Evolutionary conservation across 192 early-diverging fungal species (phyloP).

Genomic region (Rhizoclosmatium globosum): DNA sequence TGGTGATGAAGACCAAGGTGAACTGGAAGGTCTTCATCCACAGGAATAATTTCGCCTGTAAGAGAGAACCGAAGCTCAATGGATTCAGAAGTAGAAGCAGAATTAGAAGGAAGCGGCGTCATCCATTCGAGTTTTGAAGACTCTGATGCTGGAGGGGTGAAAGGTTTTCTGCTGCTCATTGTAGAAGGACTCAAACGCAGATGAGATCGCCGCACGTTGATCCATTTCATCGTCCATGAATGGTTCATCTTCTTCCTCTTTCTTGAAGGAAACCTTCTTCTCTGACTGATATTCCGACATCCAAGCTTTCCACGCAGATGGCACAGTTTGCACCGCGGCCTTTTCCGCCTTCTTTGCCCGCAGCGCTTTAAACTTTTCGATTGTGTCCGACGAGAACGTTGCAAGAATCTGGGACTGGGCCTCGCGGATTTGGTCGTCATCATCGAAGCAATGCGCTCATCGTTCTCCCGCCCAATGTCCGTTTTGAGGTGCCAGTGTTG

Average conservation of each 20-base stretch:
- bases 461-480: not conserved
- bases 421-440: constrained; percentile 69
- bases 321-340: not conserved
- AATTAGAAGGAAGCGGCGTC: constrained; percentile 48
- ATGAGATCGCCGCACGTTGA: not conserved
- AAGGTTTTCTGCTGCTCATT: constrained; percentile 37
- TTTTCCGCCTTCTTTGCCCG: constrained; percentile 36
- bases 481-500: too few relatives aligned
- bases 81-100: constrained; percentile 52
- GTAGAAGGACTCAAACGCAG: constrained; percentile 32
- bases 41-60: constrained; percentile 72
- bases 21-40: constrained; percentile 60
- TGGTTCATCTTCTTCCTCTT: not conserved
- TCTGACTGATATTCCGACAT: constrained; percentile 32
- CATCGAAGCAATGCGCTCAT: constrained; percentile 57
- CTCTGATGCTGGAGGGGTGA: constrained; percentile 15
- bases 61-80: constrained; percentile 82
- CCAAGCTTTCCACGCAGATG: not conserved
- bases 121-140: constrained; percentile 56
- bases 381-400: constrained; percentile 67
- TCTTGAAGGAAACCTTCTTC: constrained; percentile 48
- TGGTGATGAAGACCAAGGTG: constrained; percentile 89
- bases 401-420: constrained; percentile 72
- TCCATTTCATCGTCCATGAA: not conserved
- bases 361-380: constrained; percentile 66